Base-by-base conservation (phyloP, 352 stramenopile species). In the Pythium vanterpoolii region DNA sequence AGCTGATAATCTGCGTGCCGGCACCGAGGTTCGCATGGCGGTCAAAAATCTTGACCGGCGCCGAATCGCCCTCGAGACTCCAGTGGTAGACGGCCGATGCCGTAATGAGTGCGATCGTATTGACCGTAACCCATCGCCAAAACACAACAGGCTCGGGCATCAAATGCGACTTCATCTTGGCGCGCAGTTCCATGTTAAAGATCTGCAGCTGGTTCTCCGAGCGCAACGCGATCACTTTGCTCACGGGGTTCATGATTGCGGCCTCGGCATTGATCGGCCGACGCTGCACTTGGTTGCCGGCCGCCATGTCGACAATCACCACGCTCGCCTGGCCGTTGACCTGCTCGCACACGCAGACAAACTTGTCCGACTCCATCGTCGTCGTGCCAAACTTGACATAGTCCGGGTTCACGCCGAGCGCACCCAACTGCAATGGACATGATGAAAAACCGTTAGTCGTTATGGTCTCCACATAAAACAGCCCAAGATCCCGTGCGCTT, bases 201-300 rank as follows among this genome's bases (percentile, higher is more conserved):
- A 99, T 98, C 84, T 99, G 98, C 64, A 99, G 88, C 71, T 96
- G 96, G 66, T 93, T 93, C 63, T 93, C 85, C n/a, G 86, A 83
- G 24, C 86, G 80, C 56, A 95, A 52, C 21, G 86, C 86, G 60
- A 95, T 95, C 16, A 95, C 86, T 69, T 95, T 95, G 68, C 82
- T 89, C 40, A 96, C 83, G n/a, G 98, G 98, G 82, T 99, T 99
- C 98, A 99, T 99, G 60, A 99, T 98, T 48, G 97, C 97, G n/a
- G 97, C 97, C 71, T 99, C 97, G 5, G 97, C 97, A 64, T 98
- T 97, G 67, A 99, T 99, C 24, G 96, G 96, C 60, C 96, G 92
- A 42, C 96, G 90, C 76, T 96, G 83, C 59, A 95, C 83, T 59
- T 72, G 83, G 62, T 96, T 96, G 31, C 83, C 83, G 0, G 85